A percentile compares a stretch with the other conserved stretches of the same genome.
Conservation (phyloP, 2,329 filamentous ascomycete species). For the Pseudogymnoascus sp. region DNA sequence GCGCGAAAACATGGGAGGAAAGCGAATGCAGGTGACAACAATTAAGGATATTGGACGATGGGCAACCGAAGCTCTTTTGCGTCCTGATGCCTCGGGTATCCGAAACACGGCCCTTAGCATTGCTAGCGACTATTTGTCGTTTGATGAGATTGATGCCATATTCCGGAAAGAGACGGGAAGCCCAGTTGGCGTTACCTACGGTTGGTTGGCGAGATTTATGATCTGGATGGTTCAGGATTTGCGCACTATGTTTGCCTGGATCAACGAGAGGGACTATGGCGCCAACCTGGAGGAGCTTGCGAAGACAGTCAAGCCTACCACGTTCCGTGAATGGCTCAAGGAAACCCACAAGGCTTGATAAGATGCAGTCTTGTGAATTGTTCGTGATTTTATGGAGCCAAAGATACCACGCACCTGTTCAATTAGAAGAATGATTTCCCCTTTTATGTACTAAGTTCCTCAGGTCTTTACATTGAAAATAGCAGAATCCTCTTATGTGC, state of each 20-base stretch:
- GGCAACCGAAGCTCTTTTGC: slow-evolving; percentile 35
- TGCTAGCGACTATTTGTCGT: slow-evolving; percentile 38
- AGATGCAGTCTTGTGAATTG: neutral
- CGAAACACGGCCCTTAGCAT: slow-evolving; percentile 32
- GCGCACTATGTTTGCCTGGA: slow-evolving; percentile 26
- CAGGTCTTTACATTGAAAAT: neutral
- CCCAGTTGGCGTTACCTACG: slow-evolving; percentile 24
- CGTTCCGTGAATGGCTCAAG: slow-evolving; percentile 5
- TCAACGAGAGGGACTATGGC: slow-evolving; percentile 23
- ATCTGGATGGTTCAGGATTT: slow-evolving; percentile 24
- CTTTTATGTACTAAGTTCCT: neutral
- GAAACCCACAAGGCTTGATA: neutral
- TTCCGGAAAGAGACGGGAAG: slow-evolving; percentile 26
- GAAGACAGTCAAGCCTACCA: slow-evolving; percentile 19
- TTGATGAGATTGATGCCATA: slow-evolving; percentile 26
- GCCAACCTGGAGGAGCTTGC: slow-evolving; percentile 32
- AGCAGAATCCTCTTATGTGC: neutral
- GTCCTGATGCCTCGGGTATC: slow-evolving; percentile 31
- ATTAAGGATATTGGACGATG: slow-evolving; percentile 38
- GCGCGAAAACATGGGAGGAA: slow-evolving; percentile 25
- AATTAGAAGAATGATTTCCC: neutral
- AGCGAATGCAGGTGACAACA: slow-evolving; percentile 35
- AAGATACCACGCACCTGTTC: neutral
- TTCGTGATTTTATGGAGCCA: neutral
- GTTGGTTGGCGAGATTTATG: slow-evolving; percentile 20